Percentiles rank a stretch among this genome's conserved stretches.
phyloP scores from a whole-genome alignment of 352 stramenopile species.

The Thalassiosira pacifica region DNA sequence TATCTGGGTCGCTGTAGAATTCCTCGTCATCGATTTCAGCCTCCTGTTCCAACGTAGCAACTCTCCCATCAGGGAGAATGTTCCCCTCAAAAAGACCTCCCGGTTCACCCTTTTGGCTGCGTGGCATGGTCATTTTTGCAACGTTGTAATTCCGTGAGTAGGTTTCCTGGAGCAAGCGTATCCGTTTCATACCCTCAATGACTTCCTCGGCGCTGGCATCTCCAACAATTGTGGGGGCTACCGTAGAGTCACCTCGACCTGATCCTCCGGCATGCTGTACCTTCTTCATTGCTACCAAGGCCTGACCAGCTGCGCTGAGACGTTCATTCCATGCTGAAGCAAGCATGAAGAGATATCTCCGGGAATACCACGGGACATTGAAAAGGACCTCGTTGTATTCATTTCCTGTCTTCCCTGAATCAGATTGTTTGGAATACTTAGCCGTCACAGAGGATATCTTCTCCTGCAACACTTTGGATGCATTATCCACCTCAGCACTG shows the following conservation, averaged over 20 bases:
- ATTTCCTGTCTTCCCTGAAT: constrained; percentile 38
- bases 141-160: constrained; percentile 83
- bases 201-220: constrained; percentile 82
- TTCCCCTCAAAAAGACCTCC: constrained; percentile 57
- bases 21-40: constrained; percentile 80
- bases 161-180: constrained; percentile 81
- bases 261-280: constrained; percentile 66
- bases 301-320: constrained; percentile 80
- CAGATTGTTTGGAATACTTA: constrained; percentile 66
- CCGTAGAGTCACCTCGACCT: constrained; percentile 51
- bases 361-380: constrained; percentile 84
- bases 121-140: constrained; percentile 75
- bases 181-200: constrained; percentile 80
- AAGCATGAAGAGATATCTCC: constrained; percentile 85
- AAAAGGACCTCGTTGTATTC: constrained; percentile 75
- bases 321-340: constrained; percentile 87
- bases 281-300: constrained; percentile 87
- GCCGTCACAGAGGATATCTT: constrained; percentile 84
- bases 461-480: constrained; percentile 83
- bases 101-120: constrained; percentile 59
- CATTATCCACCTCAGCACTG: constrained; percentile 83
- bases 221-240: constrained; percentile 64
- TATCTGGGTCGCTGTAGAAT: constrained; percentile 77
- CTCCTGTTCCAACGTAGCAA: constrained; percentile 67
- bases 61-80: constrained; percentile 61